Base-by-base conservation (phyloP, 2,329 filamentous ascomycete genomes). In the Talaromyces amestolkiae region DNA sequence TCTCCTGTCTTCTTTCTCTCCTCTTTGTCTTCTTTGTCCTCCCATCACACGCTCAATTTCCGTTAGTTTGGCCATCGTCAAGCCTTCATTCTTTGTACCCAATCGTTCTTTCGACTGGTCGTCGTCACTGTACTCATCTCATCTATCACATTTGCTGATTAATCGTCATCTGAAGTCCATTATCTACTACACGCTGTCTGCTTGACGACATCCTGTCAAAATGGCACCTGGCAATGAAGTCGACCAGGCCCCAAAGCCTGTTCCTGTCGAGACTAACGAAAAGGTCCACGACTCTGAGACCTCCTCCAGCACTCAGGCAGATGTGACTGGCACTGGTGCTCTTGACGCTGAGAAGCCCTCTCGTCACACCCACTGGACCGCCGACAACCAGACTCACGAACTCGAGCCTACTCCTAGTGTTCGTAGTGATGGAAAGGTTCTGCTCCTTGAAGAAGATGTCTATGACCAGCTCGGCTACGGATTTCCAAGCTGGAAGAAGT, bases 401-500 rank as follows among this genome's bases (percentile, higher is more conserved):
- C 63, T 74, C 8, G 74, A 76, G 62, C 64, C 72, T 61, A 67
- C 71, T 27, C 7, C 37, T 9, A 59, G 37, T 45, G 22, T 3
- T 27, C 35, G 56, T n/a, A 59, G 56, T 24, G 56, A 73, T 8
- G 74, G 65, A 7, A 76, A 77, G 43, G 64, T 74, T 53, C 69
- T 72, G 66, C 72, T 86, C 61, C 82, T 78, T 0, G 82, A 85
- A 69, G 81, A 83, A 39, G 87, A 90, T 70, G 90, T 87, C 76
- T 89, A 88, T 74, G 82, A 85, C 22, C 82, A 91, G 72, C 81
- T 92, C 0, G 89, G 88, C 61, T 91, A 83, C 73, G 80, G 81
- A 9, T 91, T 86, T 68, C 79, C 87, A 0, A 75, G 69, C 13
- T 83, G 78, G 79, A 89, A 87, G 78, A 92, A 92, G 78, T 92